Evolutionary conservation across 1,284 basidiomycete genomes (phyloP).

Genomic region (Ganoderma resinaceum): DNA sequence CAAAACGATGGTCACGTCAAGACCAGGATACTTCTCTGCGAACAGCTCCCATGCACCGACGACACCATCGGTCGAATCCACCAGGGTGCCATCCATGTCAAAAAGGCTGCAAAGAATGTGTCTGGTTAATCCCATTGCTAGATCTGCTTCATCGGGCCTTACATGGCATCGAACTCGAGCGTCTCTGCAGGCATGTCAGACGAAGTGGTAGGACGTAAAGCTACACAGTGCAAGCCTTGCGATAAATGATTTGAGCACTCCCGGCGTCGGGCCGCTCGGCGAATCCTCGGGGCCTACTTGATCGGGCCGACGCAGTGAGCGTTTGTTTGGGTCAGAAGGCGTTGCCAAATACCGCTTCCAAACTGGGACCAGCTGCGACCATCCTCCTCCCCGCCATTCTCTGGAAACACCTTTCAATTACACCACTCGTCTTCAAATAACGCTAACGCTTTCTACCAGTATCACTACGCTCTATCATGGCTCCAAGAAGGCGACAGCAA

Average conservation of each 20-base stretch:
- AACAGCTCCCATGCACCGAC: conserved; percentile 79
- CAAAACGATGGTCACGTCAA: conserved; percentile 68
- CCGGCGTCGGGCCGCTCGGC: background rate
- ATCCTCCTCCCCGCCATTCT: background rate
- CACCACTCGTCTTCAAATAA: background rate
- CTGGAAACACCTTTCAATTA: background rate
- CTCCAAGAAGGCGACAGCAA: conserved; percentile 73
- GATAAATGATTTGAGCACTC: background rate
- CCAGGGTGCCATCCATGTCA: conserved; percentile 83
- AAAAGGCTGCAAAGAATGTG: conserved; percentile 56
- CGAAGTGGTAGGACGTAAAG: background rate
- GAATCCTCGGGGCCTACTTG: background rate
- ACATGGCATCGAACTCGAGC: conserved; percentile 64
- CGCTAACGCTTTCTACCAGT: no score
- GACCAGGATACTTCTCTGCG: conserved; percentile 63
- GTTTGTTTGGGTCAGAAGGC: conserved; percentile 8
- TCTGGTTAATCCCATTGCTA: conserved; percentile 13
- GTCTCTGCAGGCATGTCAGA: conserved; percentile 52
- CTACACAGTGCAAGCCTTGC: background rate
- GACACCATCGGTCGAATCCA: conserved; percentile 78
- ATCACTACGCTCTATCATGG: conserved; percentile 50
- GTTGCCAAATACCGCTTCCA: conserved; percentile 32
- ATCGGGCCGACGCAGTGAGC: background rate
- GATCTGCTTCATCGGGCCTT: conserved; percentile 33
- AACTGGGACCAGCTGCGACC: conserved; percentile 1